Base-by-base conservation (phyloP, 2,329 filamentous ascomycete species). In the Sporothrix protearum region DNA sequence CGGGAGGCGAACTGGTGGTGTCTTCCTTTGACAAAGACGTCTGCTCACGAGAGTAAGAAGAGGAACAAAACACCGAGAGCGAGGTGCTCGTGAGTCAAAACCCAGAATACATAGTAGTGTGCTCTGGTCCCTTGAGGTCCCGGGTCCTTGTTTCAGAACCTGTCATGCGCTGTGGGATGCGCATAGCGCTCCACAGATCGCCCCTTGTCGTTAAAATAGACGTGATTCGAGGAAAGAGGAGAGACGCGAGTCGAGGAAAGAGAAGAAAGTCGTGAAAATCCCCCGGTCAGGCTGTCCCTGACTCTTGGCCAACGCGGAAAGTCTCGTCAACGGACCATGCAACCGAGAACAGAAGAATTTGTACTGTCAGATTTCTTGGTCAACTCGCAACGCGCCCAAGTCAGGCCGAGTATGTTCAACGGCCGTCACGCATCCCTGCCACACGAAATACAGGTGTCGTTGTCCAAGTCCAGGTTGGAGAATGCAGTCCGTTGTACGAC, bases 401-500 rank as follows among this genome's bases (percentile, higher is more conserved):
- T 68, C 49, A 57, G 57, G 57, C 66, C 8, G 19, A 25, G 1
- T 14, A 42, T 5, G 42, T 19, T 7, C 25, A 47, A 30, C 22
- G 16, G 42, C 28, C 22, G 63, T 49, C 42, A n/a, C 28, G 42
- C 42, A 28, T 22, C 16, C 42, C 67, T 69, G 51, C 12, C 67
- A 69, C 67, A 69, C 67, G 67, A 69, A 69, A 69, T 51, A 57
- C 51, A 57, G 51, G 51, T 69, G 67, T 59, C 67, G 67, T 59
- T 45, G 45, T 33, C 25, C 14, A n/a, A 16, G n/a, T 57, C 33
- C 57, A 39, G 57, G 30, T 39, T 39, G n/a, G n/a, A n/a, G n/a
- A 28, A 6, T 9, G 55, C 28, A 16, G 14, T n/a, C n/a, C n/a
- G n/a, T n/a, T n/a, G n/a, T n/a, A n/a, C n/a, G n/a, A n/a, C n/a